phyloP scores from a whole-genome alignment of 164 flowering plant genomes.

The Saururus chinensis region DNA sequence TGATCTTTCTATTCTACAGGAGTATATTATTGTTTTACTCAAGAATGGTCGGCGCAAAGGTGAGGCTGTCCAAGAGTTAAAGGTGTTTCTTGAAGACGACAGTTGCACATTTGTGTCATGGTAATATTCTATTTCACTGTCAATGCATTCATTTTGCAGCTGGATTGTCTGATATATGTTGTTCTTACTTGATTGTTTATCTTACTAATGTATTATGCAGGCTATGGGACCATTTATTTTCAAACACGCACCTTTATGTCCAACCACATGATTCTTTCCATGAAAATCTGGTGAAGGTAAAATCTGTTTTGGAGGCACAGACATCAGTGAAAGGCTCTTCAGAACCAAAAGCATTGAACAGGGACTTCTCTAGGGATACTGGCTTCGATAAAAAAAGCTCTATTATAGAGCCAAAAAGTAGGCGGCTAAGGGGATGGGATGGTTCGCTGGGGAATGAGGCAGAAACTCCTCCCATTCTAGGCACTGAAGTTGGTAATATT shows the following conservation, averaged over 20 bases:
- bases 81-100: constrained; percentile 89
- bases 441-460: constrained; percentile 38
- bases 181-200: not conserved
- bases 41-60: constrained; percentile 80
- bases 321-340: constrained; percentile 13
- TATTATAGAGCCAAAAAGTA: constrained; percentile 25
- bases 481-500: constrained; percentile 26
- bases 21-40: constrained; percentile 85
- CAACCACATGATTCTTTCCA: constrained; percentile 26
- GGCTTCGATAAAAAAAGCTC: constrained; percentile 33
- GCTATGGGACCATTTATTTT: constrained; percentile 89
- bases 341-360: not conserved
- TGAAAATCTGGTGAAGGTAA: constrained; percentile 25
- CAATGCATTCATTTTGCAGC: not conserved
- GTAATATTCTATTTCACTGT: constrained; percentile 23
- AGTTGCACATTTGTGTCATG: constrained; percentile 72
- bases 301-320: constrained; percentile 14
- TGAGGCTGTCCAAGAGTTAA: constrained; percentile 77
- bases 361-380: constrained; percentile 20
- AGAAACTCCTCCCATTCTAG: constrained; percentile 52
- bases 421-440: constrained; percentile 58
- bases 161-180: not conserved
- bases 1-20: constrained; percentile 33
- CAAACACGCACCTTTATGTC: constrained; percentile 47
- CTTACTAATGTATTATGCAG: constrained; percentile 22